Evolutionary conservation across 805 yeast genomes (phyloP).

Genomic region (Scheffersomyces amazonensis): DNA sequence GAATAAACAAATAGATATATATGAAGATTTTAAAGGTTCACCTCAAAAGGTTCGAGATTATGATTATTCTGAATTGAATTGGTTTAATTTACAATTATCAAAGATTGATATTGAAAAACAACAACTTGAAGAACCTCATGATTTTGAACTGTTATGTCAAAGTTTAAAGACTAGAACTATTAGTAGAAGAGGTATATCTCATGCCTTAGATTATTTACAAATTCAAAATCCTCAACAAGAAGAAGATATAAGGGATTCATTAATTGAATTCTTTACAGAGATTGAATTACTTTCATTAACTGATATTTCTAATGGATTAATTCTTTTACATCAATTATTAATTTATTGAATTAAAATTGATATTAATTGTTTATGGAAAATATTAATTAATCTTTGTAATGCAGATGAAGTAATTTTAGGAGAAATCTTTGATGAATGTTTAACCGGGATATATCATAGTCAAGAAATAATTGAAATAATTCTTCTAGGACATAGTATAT

Average conservation of each 20-base stretch:
- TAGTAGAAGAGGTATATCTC: background rate
- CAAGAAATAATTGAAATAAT: slow-evolving; percentile 15
- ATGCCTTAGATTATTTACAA: slow-evolving; percentile 13
- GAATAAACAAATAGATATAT: slow-evolving; percentile 37
- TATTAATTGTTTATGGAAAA: slow-evolving; percentile 19
- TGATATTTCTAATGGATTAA: slow-evolving; percentile 25
- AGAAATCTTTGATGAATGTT: slow-evolving; percentile 29
- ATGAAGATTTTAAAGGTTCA: slow-evolving; percentile 39
- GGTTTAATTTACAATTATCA: slow-evolving; percentile 39
- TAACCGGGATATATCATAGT: slow-evolving; percentile 23
- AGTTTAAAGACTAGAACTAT: background rate
- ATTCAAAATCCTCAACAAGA: slow-evolving; percentile 15
- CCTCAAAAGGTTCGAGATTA: slow-evolving; percentile 32
- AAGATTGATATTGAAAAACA: slow-evolving; percentile 4
- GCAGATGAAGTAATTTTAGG: slow-evolving; percentile 11
- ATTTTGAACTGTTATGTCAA: background rate
- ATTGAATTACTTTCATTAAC: slow-evolving; percentile 5
- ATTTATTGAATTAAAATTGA: slow-evolving; percentile 21
- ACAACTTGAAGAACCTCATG: background rate
- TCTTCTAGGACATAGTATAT: no score
- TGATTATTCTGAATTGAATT: slow-evolving; percentile 30
- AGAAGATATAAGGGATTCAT: slow-evolving; percentile 10
- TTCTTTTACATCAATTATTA: slow-evolving; percentile 34
- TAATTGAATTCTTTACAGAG: slow-evolving; percentile 10
- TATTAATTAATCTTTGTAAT: slow-evolving; percentile 18